Evolutionary conservation across 768 basidiomycete genomes (phyloP), one percentile per base, ranked within the genome.

Genomic region (Boletus subparvulus): DNA sequence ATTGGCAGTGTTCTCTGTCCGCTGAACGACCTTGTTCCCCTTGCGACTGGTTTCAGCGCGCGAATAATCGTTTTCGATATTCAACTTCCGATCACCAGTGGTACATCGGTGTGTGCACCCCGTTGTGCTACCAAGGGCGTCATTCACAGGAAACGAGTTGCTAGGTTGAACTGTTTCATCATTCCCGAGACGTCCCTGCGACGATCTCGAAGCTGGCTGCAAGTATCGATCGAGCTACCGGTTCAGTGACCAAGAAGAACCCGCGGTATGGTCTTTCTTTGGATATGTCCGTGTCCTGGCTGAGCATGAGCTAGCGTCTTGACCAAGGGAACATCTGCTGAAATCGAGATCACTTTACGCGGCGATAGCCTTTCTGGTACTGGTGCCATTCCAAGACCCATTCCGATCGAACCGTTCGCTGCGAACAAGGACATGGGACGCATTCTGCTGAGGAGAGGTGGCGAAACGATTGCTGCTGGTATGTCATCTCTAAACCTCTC

Each of bases 371-470:
- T 81, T 8, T 80, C 81, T 7, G 82, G 83, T 11, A 69, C 79
- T 10, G 65, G 74, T 12, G 59, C 77, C 0, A 67, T 72, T 35
- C 74, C 77, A 16, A 77, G 84, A 9, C 80, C 86, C 3, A 88
- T 98, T 26, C 92, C 97, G 13, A 67, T 98, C 16, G 97, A 98
- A 68, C 81, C 90, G 2, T 96, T 97, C 62, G 73, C 84, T 1
- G 74, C 75, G 8, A 98, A 95, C 74, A 99, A 98, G 73, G 92
- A 95, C 53, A 97, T 98, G 97, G 97, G 97, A 0, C 77, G 97
- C 46, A 82, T 99, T 49, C 68, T 99, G 60, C 77, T 99, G 55
- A 78, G 97, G 43, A 77, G 96, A 52, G 86, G 85, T 32, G 97
- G 97, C 1, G 95, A 98, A 75, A 98, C 97, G 0, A 90, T 99